phyloP scores from a whole-genome alignment of 257 asterid genomes.

The Parsonsia alboflavescens region DNA sequence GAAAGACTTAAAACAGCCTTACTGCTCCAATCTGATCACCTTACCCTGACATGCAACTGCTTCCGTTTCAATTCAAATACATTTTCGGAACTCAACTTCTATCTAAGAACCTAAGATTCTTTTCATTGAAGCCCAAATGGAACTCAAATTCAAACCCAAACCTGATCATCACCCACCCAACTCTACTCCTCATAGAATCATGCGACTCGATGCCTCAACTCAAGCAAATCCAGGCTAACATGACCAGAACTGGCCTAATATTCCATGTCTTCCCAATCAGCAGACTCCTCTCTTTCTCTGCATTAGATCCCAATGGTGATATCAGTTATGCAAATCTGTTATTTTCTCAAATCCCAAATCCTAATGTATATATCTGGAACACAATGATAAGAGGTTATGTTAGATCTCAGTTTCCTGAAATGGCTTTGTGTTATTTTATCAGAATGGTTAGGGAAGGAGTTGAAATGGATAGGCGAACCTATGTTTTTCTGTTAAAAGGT shows the following conservation, averaged over 20 bases:
- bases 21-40: not conserved
- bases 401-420: constrained; percentile 33
- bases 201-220: constrained; percentile 70
- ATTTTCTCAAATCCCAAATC: constrained; percentile 45
- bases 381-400: constrained; percentile 65
- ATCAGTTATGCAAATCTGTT: constrained; percentile 42
- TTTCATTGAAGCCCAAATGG: constrained; percentile 54
- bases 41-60: constrained; percentile 10
- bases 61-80: not conserved
- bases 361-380: constrained; percentile 75
- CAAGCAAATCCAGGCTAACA: constrained; percentile 69
- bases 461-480: constrained; percentile 68
- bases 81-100: constrained; percentile 4
- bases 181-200: constrained; percentile 66
- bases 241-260: constrained; percentile 61
- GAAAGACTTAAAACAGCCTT: not conserved
- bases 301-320: constrained; percentile 55
- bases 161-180: constrained; percentile 63
- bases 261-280: constrained; percentile 69
- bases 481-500: constrained; percentile 60
- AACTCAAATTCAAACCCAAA: constrained; percentile 48
- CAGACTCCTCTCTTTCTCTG: constrained; percentile 56
- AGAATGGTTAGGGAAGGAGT: constrained; percentile 49
- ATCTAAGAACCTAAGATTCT: not conserved
- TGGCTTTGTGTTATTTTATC: constrained; percentile 44